A percentile compares a stretch with the other conserved stretches of the same genome.
These are phyloP conservation scores for Filobasidium uniguttulatum DNA, from an alignment of 1,284 basidiomycete species.

Conservation along the genomic window DNA sequence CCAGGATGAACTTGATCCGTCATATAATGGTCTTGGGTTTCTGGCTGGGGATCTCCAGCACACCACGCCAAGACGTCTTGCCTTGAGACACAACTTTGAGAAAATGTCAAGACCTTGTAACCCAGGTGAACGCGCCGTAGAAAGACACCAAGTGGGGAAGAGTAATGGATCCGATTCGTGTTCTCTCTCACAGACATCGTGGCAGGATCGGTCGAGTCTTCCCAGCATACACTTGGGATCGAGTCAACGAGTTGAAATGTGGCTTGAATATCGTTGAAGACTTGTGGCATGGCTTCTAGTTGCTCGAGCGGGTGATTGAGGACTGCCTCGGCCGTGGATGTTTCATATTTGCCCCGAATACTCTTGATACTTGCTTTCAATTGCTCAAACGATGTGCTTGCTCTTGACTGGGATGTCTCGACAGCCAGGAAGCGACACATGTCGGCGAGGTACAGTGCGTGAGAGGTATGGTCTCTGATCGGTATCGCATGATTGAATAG, in stretches of 20 bases:
- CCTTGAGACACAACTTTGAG: constrained; percentile 2
- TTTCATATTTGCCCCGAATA: too few relatives aligned
- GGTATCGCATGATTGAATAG: too few relatives aligned
- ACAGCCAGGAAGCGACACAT: too few relatives aligned
- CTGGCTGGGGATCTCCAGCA: background rate
- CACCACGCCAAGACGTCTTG: constrained; percentile 11
- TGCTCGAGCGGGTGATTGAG: too few relatives aligned
- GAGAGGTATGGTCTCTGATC: too few relatives aligned
- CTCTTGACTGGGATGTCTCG: too few relatives aligned
- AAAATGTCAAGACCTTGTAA: constrained; percentile 10
- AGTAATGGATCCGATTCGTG: constrained; percentile 5
- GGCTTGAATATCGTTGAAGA: constrained; percentile 8
- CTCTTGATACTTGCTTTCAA: too few relatives aligned
- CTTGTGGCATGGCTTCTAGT: too few relatives aligned
- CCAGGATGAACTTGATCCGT: background rate
- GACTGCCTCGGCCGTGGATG: too few relatives aligned
- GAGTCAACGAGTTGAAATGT: constrained; percentile 9
- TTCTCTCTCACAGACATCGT: constrained; percentile 11
- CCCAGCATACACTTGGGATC: constrained; percentile 7
- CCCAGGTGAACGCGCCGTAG: constrained; percentile 11
- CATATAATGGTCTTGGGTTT: background rate
- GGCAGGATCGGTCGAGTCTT: too few relatives aligned
- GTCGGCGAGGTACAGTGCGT: too few relatives aligned
- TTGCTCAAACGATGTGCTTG: too few relatives aligned
- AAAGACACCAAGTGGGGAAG: constrained; percentile 13